phyloP scores from a whole-genome alignment of 2,329 filamentous ascomycete genomes.

The Claviceps humidiphila region DNA sequence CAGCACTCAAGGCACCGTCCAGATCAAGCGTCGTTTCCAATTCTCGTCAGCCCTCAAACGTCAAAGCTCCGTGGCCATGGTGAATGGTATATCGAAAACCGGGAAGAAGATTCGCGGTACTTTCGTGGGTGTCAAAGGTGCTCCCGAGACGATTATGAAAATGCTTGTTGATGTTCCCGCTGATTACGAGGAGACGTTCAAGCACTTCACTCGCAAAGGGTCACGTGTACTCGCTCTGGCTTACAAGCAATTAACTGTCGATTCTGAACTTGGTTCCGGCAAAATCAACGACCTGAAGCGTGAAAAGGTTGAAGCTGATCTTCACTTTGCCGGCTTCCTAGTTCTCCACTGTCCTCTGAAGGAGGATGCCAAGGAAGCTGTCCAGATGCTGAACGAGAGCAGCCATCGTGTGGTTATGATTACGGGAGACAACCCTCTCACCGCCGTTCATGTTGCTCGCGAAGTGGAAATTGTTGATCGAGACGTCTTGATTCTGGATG shows the following conservation, averaged over 20 bases:
- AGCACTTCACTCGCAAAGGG: constrained; percentile 92
- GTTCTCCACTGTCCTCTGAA: constrained; percentile 93
- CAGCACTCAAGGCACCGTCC: constrained; percentile 53
- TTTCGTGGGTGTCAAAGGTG: constrained; percentile 92
- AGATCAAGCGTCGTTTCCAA: constrained; percentile 93
- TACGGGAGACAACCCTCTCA: constrained; percentile 93
- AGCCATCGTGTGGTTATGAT: constrained; percentile 99
- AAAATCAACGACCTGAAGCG: constrained; percentile 91
- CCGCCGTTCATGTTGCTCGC: constrained; percentile 85
- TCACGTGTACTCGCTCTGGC: constrained; percentile 87
- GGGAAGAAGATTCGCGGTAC: constrained; percentile 70
- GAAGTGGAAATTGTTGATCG: constrained; percentile 97
- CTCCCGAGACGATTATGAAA: constrained; percentile 89
- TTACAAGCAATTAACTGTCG: constrained; percentile 78
- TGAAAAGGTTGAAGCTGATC: constrained; percentile 73
- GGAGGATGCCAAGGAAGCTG: constrained; percentile 85
- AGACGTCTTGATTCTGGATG: constrained; percentile 86
- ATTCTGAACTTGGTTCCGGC: constrained; percentile 67
- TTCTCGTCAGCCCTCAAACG: constrained; percentile 95
- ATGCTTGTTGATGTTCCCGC: constrained; percentile 75
- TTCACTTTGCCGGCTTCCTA: constrained; percentile 88
- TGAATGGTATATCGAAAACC: constrained; percentile 58
- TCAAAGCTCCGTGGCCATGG: constrained; percentile 83
- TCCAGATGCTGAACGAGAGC: constrained; percentile 96
- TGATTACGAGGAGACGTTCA: constrained; percentile 95